A percentile compares a stretch with the other conserved stretches of the same genome.
Evolutionary conservation across 345 rosid species (phyloP).

Genomic region (Xanthoceras sorbifolium): DNA sequence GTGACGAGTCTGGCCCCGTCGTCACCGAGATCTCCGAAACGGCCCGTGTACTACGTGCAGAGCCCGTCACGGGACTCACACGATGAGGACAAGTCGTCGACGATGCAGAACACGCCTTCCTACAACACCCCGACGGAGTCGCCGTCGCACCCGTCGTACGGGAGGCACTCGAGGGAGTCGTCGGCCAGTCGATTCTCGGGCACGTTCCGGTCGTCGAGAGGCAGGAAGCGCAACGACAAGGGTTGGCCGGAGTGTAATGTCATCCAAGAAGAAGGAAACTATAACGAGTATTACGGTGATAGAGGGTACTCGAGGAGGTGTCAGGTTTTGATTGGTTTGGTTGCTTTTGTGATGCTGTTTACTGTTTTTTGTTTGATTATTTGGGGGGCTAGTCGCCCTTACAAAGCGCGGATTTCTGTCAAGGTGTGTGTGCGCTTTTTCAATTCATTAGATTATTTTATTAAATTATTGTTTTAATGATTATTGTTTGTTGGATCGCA

Average conservation of each 20-base stretch:
- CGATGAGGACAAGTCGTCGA: constrained; percentile 80
- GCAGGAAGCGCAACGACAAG: constrained; percentile 57
- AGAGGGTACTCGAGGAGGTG: constrained; percentile 49
- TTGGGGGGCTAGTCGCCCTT: constrained; percentile 84
- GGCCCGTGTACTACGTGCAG: constrained; percentile 65
- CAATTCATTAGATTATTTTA: background rate
- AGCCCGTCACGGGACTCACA: constrained; percentile 87
- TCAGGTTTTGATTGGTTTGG: constrained; percentile 54
- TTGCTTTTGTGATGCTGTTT: constrained; percentile 51
- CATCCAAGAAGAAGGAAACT: constrained; percentile 66
- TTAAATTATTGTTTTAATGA: background rate
- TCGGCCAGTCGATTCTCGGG: constrained; percentile 70
- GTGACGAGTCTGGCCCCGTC: constrained; percentile 69
- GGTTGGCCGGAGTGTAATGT: constrained; percentile 75
- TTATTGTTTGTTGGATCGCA: constrained; percentile 22
- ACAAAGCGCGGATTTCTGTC: constrained; percentile 51
- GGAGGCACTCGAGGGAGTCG: constrained; percentile 61
- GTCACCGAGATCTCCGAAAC: constrained; percentile 75
- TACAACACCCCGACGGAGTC: constrained; percentile 70
- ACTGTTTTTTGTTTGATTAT: constrained; percentile 68
- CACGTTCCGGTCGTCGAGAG: constrained; percentile 44
- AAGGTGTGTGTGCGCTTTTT: no score
- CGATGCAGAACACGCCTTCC: constrained; percentile 59
- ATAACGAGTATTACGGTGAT: constrained; percentile 41
- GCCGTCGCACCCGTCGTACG: constrained; percentile 73